Evolutionary conservation across 2,329 filamentous ascomycete genomes (phyloP), one percentile per base, ranked within the genome.

Genomic region (Aspergillus ochraceoroseus): DNA sequence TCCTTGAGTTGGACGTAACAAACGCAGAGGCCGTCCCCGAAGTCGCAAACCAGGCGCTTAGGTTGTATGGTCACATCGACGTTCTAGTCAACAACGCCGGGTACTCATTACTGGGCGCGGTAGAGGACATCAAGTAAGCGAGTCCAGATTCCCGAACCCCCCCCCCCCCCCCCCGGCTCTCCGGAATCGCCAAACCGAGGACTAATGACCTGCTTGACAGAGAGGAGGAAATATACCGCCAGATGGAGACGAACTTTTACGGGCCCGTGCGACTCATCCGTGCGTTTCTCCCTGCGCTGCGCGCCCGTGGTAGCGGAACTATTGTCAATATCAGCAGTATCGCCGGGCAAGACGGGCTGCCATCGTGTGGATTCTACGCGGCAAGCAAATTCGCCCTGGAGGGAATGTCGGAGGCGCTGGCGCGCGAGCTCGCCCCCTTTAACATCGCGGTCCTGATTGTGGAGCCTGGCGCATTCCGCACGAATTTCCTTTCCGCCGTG

Each of bases 251-350:
- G n/a, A 73, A 72, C 40, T 62, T 71, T 30, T 62, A 68, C 37
- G 69, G 66, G 9, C 51, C 62, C 8, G 55, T 70, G 29, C 66
- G 65, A 33, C 41, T 68, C 7, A 61, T 63, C 4, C 62, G 58
- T 6, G 57, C 64, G 7, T 40, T 65, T 13, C 48, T 72, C 1
- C 67, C 63, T 1, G 51, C 62, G 17, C 62, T 72, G 49, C 62
- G 70, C 1, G 35, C 48, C 15, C 59, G 58, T 42, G 45, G 41
- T 14, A 49, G 49, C 4, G 66, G 66, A 1, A 59, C 55, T 2
- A 51, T 77, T 1, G 68, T 69, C 8, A 70, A 66, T 2, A 68
- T 77, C 48, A 70, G 70, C 23, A 74, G 70, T 32, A 48, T 75
- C 2, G 72, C 61, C 0, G 72, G 70, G 26, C 74, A 68, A 64